Evolutionary conservation across 768 basidiomycete genomes (phyloP).

Genomic region (Agaricus sinodeliciosus): DNA sequence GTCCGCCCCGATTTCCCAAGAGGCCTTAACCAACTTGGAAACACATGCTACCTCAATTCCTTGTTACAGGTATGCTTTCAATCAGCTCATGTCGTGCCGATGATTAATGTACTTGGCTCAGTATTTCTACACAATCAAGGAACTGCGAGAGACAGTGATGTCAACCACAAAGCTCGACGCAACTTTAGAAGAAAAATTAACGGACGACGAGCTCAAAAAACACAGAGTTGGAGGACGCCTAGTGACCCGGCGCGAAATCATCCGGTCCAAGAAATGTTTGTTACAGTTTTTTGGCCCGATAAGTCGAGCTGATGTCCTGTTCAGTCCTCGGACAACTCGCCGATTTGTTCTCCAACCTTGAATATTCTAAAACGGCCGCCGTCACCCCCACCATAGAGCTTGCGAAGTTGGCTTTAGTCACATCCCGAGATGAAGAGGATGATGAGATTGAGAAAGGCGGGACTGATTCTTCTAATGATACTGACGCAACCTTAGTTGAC

Average conservation of each 20-base stretch:
- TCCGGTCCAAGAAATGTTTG: constrained; percentile 81
- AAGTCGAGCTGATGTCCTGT: constrained; percentile 11
- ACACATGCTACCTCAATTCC: constrained; percentile 85
- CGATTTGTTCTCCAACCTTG: constrained; percentile 70
- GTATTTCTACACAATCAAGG: constrained; percentile 96
- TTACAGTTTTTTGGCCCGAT: constrained; percentile 9
- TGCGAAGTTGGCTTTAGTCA: constrained; percentile 87
- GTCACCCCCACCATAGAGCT: constrained; percentile 83
- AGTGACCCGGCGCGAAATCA: constrained; percentile 74
- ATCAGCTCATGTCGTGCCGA: background rate
- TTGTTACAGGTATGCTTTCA: constrained; percentile 49
- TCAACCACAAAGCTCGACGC: constrained; percentile 48
- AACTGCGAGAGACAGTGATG: constrained; percentile 70
- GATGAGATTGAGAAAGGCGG: constrained; percentile 67
- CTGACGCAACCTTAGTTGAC: constrained; percentile 84
- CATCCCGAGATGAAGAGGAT: constrained; percentile 85
- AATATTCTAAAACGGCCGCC: constrained; percentile 54
- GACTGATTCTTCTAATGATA: constrained; percentile 80
- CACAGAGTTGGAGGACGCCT: constrained; percentile 86
- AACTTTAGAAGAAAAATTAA: constrained; percentile 57
- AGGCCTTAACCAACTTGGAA: constrained; percentile 84
- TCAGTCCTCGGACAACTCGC: constrained; percentile 79
- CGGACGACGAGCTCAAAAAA: constrained; percentile 74
- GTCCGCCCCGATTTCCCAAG: constrained; percentile 67
- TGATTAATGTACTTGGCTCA: constrained; percentile 23